Evolutionary conservation across 441 rosid species (phyloP), one percentile per base, ranked within the genome.

Genomic region (Bruguiera hainesii): DNA sequence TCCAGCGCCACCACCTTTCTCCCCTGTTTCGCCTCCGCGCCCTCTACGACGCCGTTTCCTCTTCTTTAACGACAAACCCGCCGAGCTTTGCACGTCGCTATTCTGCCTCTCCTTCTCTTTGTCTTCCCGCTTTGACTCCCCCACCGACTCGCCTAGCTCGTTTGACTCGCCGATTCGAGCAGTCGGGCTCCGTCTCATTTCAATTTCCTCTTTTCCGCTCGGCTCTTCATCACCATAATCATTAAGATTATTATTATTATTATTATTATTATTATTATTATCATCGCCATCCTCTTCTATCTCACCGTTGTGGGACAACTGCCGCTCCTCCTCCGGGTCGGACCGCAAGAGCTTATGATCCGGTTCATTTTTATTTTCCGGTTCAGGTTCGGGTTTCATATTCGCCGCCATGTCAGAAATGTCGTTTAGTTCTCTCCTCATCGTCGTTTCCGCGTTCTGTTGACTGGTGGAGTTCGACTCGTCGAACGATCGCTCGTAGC

Each of bases 401-500:
- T 60, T 68, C 26, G 64, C 20, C 30, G 73, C 37, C 21, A 11
- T 50, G 0, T 42, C 52, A 30, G 53, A 64, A 71, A n/a, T 67
- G 74, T 73, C 78, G 81, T 83, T 78, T 74, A 63, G 61, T 15
- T 56, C 57, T 26, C 55, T 73, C 53, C 23, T 52, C 72, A 29
- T n/a, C 31, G 65, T 51, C 42, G 60, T 56, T 53, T 76, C 81
- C 1, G 71, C 74, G 56, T 72, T 83, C 68, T 77, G 87, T 69
- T 81, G 87, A 74, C 77, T 73, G 21, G 83, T 79, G 49, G 85
- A 83, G 63, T 83, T 81, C 8, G 83, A 83, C 68, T 81, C 87
- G 61, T 83, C 79, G 70, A 77, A 79, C 6, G 87, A 83, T 65
- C 85, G 75, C 26, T 75, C 78, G 63, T 74, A 79, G 30, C 75